These are phyloP conservation scores for Lotmaria passim DNA, from an alignment of 208 protist species.

Conservation along the genomic window DNA sequence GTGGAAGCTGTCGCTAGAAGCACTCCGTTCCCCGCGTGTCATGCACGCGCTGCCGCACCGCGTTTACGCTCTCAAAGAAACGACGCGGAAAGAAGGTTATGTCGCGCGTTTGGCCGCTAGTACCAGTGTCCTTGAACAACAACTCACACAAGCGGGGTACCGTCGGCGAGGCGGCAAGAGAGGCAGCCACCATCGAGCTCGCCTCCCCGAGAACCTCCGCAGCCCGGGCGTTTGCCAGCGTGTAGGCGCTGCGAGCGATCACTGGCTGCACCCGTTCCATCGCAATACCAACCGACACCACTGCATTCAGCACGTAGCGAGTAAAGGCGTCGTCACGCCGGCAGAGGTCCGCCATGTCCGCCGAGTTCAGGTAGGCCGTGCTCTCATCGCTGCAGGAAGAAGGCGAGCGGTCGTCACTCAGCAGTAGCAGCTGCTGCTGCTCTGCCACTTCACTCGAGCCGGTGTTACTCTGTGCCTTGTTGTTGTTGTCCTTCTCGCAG, in stretches of 20 bases:
- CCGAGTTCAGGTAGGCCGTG: not conserved
- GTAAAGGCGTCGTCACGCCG: slow-evolving; percentile 42
- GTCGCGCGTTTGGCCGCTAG: slow-evolving; percentile 13
- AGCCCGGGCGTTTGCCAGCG: slow-evolving; percentile 24
- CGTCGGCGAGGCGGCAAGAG: slow-evolving; percentile 4
- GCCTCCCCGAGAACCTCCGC: slow-evolving; percentile 29
- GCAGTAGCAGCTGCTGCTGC: not conserved
- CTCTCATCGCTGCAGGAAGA: slow-evolving; percentile 12
- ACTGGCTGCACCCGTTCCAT: slow-evolving; percentile 49
- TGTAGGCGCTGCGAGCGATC: slow-evolving; percentile 46
- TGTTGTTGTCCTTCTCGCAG: not conserved
- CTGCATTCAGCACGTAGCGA: slow-evolving; percentile 47
- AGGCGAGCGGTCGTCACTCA: not conserved
- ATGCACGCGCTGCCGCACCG: slow-evolving; percentile 17
- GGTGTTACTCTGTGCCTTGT: no score
- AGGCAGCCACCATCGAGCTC: slow-evolving; percentile 13
- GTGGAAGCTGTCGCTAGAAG: slow-evolving; percentile 52
- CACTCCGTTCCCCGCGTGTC: slow-evolving; percentile 12
- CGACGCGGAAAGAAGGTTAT: slow-evolving; percentile 40
- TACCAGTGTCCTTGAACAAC: slow-evolving; percentile 2
- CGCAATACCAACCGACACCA: slow-evolving; percentile 49
- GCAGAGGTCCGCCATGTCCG: slow-evolving; percentile 26
- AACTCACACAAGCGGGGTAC: slow-evolving; percentile 11
- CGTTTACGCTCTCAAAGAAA: slow-evolving; percentile 38
- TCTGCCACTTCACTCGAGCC: no score